Evolutionary conservation across 306 rosid genomes (phyloP).

Genomic region (Lotus japonicus): DNA sequence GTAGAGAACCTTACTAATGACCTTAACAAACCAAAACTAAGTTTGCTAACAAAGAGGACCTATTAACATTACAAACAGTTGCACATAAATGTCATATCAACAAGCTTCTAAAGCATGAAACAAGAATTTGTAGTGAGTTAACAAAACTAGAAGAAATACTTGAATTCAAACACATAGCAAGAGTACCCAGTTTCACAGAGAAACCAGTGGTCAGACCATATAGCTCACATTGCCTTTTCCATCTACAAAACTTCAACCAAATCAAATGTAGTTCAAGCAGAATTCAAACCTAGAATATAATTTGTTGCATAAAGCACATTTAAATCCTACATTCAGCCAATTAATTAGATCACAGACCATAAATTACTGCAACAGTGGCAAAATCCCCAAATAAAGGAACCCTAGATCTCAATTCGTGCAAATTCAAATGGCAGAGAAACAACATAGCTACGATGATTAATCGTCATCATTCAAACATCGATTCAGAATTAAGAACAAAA

Average conservation of each 20-base stretch:
- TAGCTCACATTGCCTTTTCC: not conserved
- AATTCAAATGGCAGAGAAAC: not conserved
- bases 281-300: not conserved
- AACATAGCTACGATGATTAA: conserved; percentile 7
- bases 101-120: not conserved
- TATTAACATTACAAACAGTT: not conserved
- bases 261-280: not conserved
- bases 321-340: not conserved
- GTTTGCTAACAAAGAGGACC: not conserved
- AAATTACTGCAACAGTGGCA: not conserved
- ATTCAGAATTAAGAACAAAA: not conserved
- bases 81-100: not conserved
- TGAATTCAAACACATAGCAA: not conserved
- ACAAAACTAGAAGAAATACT: not conserved
- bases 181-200: not conserved
- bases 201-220: not conserved
- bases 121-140: not conserved
- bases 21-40: not conserved
- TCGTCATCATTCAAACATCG: not conserved
- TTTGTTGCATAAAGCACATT: not conserved
- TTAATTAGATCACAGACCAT: not conserved
- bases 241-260: not conserved
- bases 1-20: not conserved
- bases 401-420: not conserved
- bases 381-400: conserved; percentile 26